These are phyloP conservation scores for Claviceps cyperi DNA, from an alignment of 2,329 filamentous ascomycete genomes.

Conservation along the genomic window DNA sequence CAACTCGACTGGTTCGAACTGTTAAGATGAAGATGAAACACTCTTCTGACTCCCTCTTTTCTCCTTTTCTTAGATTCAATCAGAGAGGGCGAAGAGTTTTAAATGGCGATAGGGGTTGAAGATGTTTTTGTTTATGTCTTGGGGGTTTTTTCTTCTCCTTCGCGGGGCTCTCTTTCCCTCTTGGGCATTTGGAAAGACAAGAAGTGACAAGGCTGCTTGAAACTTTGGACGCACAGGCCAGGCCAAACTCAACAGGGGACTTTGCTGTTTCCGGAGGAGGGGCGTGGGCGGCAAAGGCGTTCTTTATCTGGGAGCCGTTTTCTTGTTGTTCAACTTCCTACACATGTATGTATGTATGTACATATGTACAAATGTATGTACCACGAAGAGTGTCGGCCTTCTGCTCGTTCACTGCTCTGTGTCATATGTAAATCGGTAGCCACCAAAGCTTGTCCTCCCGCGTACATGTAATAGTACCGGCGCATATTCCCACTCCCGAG, in stretches of 20 bases:
- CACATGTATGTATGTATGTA: background rate
- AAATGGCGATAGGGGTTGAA: no score
- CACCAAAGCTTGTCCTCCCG: background rate
- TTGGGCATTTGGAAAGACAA: background rate
- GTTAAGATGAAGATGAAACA: no score
- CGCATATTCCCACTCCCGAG: background rate
- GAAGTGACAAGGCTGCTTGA: no score
- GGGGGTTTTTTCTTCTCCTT: background rate
- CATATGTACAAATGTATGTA: background rate
- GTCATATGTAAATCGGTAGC: background rate
- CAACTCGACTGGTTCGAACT: no score
- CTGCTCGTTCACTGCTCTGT: background rate
- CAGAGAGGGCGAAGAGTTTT: no score
- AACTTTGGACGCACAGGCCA: no score
- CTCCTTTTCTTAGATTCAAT: no score
- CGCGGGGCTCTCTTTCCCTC: background rate
- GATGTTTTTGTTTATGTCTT: no score
- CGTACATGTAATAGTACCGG: background rate
- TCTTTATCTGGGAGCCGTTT: constrained; percentile 1
- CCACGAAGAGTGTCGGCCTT: no score
- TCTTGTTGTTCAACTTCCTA: constrained; percentile 2
- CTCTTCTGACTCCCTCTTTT: no score
- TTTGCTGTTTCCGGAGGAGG: background rate
- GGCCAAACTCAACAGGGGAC: background rate
- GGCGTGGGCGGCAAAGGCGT: background rate